These are phyloP conservation scores for Sphagnum magellanicum DNA, from an alignment of 228 moss, liverwort and hornwort species.

Conservation along the genomic window DNA sequence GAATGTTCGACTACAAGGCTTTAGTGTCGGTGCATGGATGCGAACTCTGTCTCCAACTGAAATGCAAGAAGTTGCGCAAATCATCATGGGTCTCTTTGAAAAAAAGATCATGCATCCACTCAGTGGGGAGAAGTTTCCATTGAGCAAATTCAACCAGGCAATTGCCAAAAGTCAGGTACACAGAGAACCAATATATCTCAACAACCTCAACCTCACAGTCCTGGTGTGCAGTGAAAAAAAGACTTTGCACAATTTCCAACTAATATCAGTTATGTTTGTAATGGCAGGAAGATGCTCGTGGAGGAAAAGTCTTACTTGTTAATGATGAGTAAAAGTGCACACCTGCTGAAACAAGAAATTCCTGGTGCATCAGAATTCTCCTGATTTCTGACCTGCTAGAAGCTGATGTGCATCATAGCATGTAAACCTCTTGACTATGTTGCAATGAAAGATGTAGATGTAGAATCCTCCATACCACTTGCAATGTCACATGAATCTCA, in stretches of 20 bases:
- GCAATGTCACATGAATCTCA: too few relatives aligned
- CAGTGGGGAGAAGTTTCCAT: constrained; percentile 8
- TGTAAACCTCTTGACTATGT: too few relatives aligned
- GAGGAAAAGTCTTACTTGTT: constrained; percentile 14
- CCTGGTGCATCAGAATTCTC: background rate
- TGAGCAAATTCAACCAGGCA: constrained; percentile 4
- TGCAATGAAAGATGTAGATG: too few relatives aligned
- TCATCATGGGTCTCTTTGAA: constrained; percentile 10
- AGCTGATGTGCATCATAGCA: too few relatives aligned
- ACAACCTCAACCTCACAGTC: too few relatives aligned
- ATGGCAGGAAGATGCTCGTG: constrained; percentile 5
- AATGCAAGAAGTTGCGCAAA: background rate
- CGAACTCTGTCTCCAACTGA: background rate
- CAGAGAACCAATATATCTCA: background rate
- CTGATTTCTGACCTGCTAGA: too few relatives aligned
- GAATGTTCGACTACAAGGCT: background rate
- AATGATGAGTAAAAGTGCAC: background rate
- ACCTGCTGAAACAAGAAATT: background rate
- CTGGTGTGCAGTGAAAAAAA: too few relatives aligned
- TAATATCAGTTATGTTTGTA: too few relatives aligned
- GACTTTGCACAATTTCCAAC: too few relatives aligned
- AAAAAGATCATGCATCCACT: constrained; percentile 6
- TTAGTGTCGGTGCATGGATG: background rate
- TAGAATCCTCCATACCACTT: too few relatives aligned
- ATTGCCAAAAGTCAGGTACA: background rate